Base-by-base conservation (phyloP, 164 flowering plant species). In the Kalanchoe fedtschenkoi region DNA sequence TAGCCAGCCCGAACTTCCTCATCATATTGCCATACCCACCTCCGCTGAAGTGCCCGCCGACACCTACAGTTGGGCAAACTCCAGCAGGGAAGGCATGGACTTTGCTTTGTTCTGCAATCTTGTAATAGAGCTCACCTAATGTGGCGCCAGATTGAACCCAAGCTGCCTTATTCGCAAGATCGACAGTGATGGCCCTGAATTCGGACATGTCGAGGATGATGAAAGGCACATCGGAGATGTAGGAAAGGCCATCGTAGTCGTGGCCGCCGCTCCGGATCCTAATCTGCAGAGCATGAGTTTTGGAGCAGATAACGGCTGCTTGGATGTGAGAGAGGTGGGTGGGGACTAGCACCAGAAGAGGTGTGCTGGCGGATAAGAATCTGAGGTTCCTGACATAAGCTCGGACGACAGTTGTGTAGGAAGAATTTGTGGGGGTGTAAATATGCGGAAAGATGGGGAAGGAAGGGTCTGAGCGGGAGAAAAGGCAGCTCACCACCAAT, bases 231-330 rank as follows among this genome's bases (percentile, higher is more conserved):
- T 6, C 41, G 2, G 84, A 72, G 0, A 65, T 68, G 44, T 72
- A 80, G 1, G 84, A 80, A 4, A 64, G 37, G n/a, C 81, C 84
- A 7, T 80, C 84, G 24, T 67, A 78, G 38, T 76, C 80, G 57
- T 80, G 82, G 38, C 82, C 82, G 0, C 84, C 84, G 38, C 80
- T 74, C n/a, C 81, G 71, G 53, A 76, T 69, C 42, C 66, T 72
- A 21, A 80, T 19, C 41, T 72, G 75, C 2, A 76, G 29, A 7
- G 62, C 68, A 19, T 62, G 68, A 4, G 8, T 46, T 30, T 53
- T 66, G 38, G 75, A 43, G 57, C 84, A 80, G 10, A 71, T 3
- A 6, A 80, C 69, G 0, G 79, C 34, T 5, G 76, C 75, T 60
- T 68, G 73, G 51, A 77, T 66, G 39, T 77, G 78, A 47, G 72